Evolutionary conservation across 768 basidiomycete species (phyloP), one percentile per base, ranked within the genome.

Genomic region (Hygrocybe punicea): DNA sequence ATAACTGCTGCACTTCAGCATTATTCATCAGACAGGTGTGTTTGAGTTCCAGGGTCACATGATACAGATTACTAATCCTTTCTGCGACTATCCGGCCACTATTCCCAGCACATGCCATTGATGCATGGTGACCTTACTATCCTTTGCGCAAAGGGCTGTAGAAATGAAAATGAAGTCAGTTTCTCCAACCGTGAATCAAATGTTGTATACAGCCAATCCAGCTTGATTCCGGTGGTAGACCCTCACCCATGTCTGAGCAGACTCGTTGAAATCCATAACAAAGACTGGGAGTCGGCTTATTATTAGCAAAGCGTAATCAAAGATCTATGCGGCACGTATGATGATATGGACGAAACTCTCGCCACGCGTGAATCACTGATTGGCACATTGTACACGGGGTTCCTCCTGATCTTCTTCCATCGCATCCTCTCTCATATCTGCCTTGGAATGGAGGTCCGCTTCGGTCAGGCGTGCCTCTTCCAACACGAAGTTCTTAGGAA

Each of bases 391-490:
- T 47, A 98, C 95, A 37, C 93, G 87, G 23, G 93, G 93, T 70
- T 91, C 86, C n/a, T 91, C 90, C 55, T 80, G 78, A 65, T 96
- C 95, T 73, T 96, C 93, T 63, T 98, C 95, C 94, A 97, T 97
- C 13, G 81, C 76, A 56, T 97, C 60, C 24, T 87, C 88, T 25
- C 76, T 74, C 29, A 78, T 72, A 59, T 68, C 72, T 64, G 72
- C 67, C 70, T 49, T 55, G 35, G 47, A 39, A 37, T 79, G 73
- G 24, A 83, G 81, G 69, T 93, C 90, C 5, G 86, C 83, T 63
- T 94, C 88, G 51, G 87, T 83, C 47, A 98, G 75, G 44, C 85
- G 80, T 55, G 90, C 93, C 67, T 98, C 94, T 67, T 99, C 97
- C 7, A 93, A 64, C 51, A 82, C 64, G 54, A 86, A 63, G 58